Evolutionary conservation across 306 rosid genomes (phyloP).

Genomic region (Dalbergia oliveri): DNA sequence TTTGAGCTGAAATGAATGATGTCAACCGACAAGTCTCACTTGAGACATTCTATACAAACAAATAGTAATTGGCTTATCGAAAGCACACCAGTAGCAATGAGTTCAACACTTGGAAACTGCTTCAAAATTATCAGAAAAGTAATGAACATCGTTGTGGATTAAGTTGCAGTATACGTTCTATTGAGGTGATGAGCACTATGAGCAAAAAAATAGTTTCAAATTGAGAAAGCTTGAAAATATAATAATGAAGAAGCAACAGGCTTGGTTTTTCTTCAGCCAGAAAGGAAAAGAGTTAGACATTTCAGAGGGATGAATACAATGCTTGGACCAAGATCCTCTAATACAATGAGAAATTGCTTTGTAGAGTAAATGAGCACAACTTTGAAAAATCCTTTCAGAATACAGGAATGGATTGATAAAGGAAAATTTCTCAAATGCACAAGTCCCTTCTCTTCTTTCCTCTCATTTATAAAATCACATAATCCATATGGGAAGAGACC

Average conservation of each 20-base stretch:
- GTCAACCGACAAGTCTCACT: conserved; percentile 20
- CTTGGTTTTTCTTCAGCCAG: conserved; percentile 15
- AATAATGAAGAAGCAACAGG: conserved; percentile 1
- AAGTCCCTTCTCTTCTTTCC: conserved; percentile 27
- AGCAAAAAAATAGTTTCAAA: conserved; percentile 31
- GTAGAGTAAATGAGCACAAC: conserved; percentile 38
- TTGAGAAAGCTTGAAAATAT: conserved; percentile 4
- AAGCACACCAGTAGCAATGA: conserved; percentile 26
- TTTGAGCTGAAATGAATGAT: conserved; percentile 36
- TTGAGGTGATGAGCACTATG: conserved; percentile 30
- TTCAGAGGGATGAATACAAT: conserved; percentile 42
- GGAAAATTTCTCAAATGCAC: conserved; percentile 34
- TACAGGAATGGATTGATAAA: conserved; percentile 28
- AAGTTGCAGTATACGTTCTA: conserved; percentile 36
- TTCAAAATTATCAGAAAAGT: conserved; percentile 25
- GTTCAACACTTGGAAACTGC: conserved; percentile 42
- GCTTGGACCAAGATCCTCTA: conserved; percentile 33
- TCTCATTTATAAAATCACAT: conserved; percentile 14
- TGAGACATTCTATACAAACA: conserved; percentile 23
- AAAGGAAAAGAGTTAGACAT: conserved; percentile 30
- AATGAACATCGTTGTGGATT: conserved; percentile 37
- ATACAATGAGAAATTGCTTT: conserved; percentile 39
- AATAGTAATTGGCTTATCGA: neutral
- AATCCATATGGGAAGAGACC: conserved; percentile 42
- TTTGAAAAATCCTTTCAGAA: conserved; percentile 21